Evolutionary conservation across 768 basidiomycete species (phyloP), one percentile per base, ranked within the genome.

Genomic region (Agrocybe praecox): DNA sequence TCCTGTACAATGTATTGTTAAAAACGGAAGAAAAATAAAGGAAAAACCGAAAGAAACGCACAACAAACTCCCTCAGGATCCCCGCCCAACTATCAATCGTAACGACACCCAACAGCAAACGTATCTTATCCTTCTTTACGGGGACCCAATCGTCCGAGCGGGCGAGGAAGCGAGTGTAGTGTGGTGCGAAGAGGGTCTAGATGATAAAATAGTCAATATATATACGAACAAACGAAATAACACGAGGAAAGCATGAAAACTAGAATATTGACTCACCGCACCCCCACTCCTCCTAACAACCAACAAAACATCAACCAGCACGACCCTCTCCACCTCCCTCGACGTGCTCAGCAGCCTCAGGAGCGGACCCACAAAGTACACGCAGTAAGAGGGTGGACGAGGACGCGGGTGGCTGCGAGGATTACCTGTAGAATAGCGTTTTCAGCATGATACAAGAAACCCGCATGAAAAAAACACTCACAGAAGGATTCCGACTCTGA

Each of bases 401-500:
- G 84, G 8, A 87, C 78, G 7, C 87, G 86, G 2, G 85, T 78
- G 0, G 81, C 90, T 18, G 90, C 90, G 46, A 96, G 71, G 0
- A 95, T 87, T 29, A 96, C 94, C 92, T 94, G 57, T 4, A 51
- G 15, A 9, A 29, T 29, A 9, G 5, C 5, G n/a, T n/a, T n/a
- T n/a, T n/a, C n/a, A n/a, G n/a, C n/a, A n/a, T n/a, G n/a, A 15
- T 15, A 26, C n/a, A 11, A 36, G 33, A 24, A 55, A 51, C n/a
- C n/a, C n/a, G n/a, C n/a, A n/a, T n/a, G n/a, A 6, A 33, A 15
- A 45, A 18, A 6, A n/a, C 23, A 71, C 87, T 63, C 61, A 96
- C 94, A 5, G 95, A 91, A 14, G 95, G 87, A 70, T 97, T 98
- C 54, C 87, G 79, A 51, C 90, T 94, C 65, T 90, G 88, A 59